phyloP scores from a whole-genome alignment of 2,329 filamentous ascomycete genomes.

The Pestalotiopsis sp. region DNA sequence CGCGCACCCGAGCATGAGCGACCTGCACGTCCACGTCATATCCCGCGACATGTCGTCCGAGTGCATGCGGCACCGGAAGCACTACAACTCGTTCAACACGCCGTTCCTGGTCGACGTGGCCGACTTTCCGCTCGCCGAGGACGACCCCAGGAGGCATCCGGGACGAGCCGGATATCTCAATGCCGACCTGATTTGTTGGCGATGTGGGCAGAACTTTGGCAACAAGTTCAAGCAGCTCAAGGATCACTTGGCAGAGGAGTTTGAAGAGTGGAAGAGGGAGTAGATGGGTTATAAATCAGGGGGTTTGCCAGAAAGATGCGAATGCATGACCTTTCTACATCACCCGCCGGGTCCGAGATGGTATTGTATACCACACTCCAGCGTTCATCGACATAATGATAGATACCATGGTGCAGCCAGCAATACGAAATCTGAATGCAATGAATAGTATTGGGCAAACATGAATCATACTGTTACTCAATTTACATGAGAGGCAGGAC shows the following conservation, averaged over 20 bases:
- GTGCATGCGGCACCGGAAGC: slow-evolving; percentile 76
- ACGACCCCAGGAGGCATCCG: slow-evolving; percentile 65
- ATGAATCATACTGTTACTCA: too few relatives aligned
- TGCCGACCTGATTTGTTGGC: slow-evolving; percentile 78
- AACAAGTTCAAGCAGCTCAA: slow-evolving; percentile 66
- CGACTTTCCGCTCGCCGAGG: slow-evolving; percentile 73
- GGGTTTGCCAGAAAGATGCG: too few relatives aligned
- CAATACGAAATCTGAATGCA: too few relatives aligned
- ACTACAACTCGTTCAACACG: slow-evolving; percentile 91
- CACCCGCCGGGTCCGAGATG: too few relatives aligned
- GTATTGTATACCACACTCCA: too few relatives aligned
- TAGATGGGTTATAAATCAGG: slow-evolving; percentile 31
- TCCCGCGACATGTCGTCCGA: slow-evolving; percentile 77
- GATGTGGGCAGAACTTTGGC: slow-evolving; percentile 74
- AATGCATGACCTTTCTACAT: too few relatives aligned
- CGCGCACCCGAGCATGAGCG: slow-evolving; percentile 86
- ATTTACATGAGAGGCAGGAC: slow-evolving; percentile 13
- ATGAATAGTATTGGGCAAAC: too few relatives aligned
- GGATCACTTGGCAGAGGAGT: slow-evolving; percentile 70
- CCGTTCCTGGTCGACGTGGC: slow-evolving; percentile 79
- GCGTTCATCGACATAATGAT: too few relatives aligned
- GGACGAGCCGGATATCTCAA: slow-evolving; percentile 61
- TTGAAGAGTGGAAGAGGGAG: slow-evolving; percentile 72
- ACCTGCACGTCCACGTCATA: slow-evolving; percentile 88
- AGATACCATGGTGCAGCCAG: too few relatives aligned